phyloP scores from a whole-genome alignment of 768 basidiomycete species.

The Fomitopsis serialis region DNA sequence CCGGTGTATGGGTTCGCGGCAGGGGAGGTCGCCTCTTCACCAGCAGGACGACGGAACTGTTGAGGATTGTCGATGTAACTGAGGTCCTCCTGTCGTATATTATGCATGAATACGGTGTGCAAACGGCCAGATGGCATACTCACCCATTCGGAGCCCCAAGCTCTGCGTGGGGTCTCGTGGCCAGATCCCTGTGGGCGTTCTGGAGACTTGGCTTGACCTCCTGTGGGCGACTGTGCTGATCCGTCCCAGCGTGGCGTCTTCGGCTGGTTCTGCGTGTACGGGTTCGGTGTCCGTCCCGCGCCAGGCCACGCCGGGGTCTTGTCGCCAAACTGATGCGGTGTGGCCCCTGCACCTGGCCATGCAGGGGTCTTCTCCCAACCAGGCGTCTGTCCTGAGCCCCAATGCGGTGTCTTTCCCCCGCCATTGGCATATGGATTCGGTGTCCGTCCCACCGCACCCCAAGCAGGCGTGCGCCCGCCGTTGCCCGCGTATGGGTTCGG shows the following conservation, averaged over 20 bases:
- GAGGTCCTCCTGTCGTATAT: slow-evolving; percentile 13
- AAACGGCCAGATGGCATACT: slow-evolving; percentile 35
- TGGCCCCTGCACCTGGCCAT: slow-evolving; percentile 25
- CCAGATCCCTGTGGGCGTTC: neutral
- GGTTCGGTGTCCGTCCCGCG: slow-evolving; percentile 51
- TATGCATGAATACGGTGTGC: slow-evolving; percentile 25
- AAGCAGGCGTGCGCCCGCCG: slow-evolving; percentile 44
- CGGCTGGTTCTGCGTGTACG: slow-evolving; percentile 36
- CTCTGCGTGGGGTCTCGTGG: slow-evolving; percentile 9
- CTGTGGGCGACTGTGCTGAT: slow-evolving; percentile 44
- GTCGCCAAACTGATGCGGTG: slow-evolving; percentile 31
- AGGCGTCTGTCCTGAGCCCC: slow-evolving; percentile 47
- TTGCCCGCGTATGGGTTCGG: slow-evolving; percentile 63
- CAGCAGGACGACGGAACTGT: slow-evolving; percentile 6
- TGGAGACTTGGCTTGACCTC: neutral
- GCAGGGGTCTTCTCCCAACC: slow-evolving; percentile 52
- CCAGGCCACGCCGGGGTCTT: slow-evolving; percentile 50
- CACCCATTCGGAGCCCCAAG: slow-evolving; percentile 46
- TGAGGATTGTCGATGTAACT: slow-evolving; percentile 23
- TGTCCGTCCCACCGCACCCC: slow-evolving; percentile 42
- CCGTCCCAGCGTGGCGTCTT: slow-evolving; percentile 37
- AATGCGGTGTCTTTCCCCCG: slow-evolving; percentile 45
- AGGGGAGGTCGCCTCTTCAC: neutral
- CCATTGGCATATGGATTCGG: slow-evolving; percentile 53
- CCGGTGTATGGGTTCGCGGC: slow-evolving; percentile 6